Base-by-base conservation (phyloP, 2,329 filamentous ascomycete species). In the Penicillium janthinellum region DNA sequence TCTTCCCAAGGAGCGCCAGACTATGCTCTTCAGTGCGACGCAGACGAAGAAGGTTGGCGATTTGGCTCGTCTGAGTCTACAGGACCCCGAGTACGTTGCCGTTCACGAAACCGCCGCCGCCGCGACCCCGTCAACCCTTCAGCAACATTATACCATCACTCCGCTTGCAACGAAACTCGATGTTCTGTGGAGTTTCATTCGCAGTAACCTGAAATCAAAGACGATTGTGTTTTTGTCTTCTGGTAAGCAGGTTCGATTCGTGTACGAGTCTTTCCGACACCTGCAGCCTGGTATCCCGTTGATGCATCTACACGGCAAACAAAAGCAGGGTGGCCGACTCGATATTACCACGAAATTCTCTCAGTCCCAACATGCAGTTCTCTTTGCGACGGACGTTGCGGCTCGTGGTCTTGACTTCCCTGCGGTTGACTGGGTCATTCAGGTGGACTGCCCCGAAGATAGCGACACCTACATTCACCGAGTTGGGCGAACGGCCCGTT, bases 371-470 rank as follows among this genome's bases (percentile, higher is more conserved):
- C 84, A 91, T 58, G 89, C 91, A 0, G 97, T 95, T 72, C 83
- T 99, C 0, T 96, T 99, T 73, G 92, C 95, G 1, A 99, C 95
- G 0, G 95, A 99, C 72, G 92, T 99, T 5, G 92, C 96, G 4
- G 95, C 95, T 0, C 86, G 95, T 75, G 95, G 95, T 64, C 85
- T 99, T 12, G 95, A 99, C 75, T 98, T 99, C 72, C 95, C 95
- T 0, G 89, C 92, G 3, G 95, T 99, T 0, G 95, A 99, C 75
- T 99, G 95, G 90, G 95, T 99, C 5, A 92, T 99, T n/a, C 95
- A 99, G 73, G 84, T 91, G n/a, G 95, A 99, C 75, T 96, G 91
- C 66, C 95, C 95, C 0, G 95, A 99, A 75, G 94, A 99, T 74
- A 90, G 91, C 4, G 95, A 98, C 71, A 99, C 95, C 0, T 99